Evolutionary conservation across 192 early-diverging fungal genomes (phyloP).

Genomic region (Rhizoclosmatium sp.): DNA sequence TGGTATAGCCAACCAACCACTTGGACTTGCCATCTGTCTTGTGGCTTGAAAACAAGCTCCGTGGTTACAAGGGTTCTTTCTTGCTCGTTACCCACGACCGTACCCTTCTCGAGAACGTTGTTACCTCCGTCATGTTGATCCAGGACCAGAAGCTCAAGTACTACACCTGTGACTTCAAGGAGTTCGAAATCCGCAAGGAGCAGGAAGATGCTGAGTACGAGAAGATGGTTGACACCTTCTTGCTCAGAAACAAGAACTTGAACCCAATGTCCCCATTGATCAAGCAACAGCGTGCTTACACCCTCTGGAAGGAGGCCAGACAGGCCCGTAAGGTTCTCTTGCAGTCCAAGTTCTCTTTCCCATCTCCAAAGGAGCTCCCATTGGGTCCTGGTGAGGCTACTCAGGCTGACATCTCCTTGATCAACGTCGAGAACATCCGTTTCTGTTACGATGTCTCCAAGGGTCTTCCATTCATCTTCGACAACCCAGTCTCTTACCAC

Average conservation of each 20-base stretch:
- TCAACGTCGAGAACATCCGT: slow-evolving; percentile 75
- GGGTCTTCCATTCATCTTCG: slow-evolving; percentile 56
- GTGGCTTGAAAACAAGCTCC: slow-evolving; percentile 77
- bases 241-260: slow-evolving; percentile 71
- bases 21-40: slow-evolving; percentile 73
- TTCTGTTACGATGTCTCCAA: slow-evolving; percentile 74
- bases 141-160: slow-evolving; percentile 80
- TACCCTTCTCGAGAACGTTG: slow-evolving; percentile 78
- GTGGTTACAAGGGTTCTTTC: slow-evolving; percentile 71
- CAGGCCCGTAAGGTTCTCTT: slow-evolving; percentile 18
- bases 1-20: slow-evolving; percentile 74
- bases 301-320: slow-evolving; percentile 17
- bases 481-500: slow-evolving; percentile 62
- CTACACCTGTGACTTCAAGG: slow-evolving; percentile 53
- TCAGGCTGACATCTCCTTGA: slow-evolving; percentile 77
- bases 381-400: slow-evolving; percentile 60
- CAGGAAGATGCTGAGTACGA: slow-evolving; percentile 32
- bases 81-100: slow-evolving; percentile 89
- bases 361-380: slow-evolving; percentile 72
- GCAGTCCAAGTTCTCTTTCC: slow-evolving; percentile 66
- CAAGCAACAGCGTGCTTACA: slow-evolving; percentile 36
- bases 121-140: slow-evolving; percentile 85
- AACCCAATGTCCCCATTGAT: slow-evolving; percentile 67
- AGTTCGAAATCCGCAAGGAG: slow-evolving; percentile 37
- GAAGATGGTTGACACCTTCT: slow-evolving; percentile 34